A percentile compares a stretch with the other conserved stretches of the same genome.
phyloP scores from a whole-genome alignment of 495 filamentous ascomycete species.

The Penicillium goetzii region DNA sequence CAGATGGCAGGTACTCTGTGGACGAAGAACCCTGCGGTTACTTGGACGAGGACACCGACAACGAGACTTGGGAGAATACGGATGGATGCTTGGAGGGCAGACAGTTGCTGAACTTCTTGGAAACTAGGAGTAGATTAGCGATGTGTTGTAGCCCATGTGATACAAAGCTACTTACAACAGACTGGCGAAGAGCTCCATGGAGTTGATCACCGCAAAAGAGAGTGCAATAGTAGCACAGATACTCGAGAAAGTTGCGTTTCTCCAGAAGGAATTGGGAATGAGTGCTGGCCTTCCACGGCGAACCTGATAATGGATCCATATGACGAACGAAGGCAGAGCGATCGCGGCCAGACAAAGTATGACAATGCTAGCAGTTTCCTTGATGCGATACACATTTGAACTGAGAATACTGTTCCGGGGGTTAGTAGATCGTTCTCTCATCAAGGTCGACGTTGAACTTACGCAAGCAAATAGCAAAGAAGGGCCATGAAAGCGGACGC shows the following conservation, averaged over 20 bases:
- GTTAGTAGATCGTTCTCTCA: neutral
- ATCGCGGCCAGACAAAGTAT: constrained; percentile 29
- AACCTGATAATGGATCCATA: constrained; percentile 51
- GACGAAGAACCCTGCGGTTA: constrained; percentile 27
- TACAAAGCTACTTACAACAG: constrained; percentile 37
- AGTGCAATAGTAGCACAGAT: constrained; percentile 58
- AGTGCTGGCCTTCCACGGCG: constrained; percentile 50
- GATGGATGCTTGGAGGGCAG: constrained; percentile 43
- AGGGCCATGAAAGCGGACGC: constrained; percentile 41
- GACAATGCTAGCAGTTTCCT: constrained; percentile 34
- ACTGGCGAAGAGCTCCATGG: constrained; percentile 45
- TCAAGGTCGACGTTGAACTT: constrained; percentile 16
- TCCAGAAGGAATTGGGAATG: constrained; percentile 59
- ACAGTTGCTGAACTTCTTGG: constrained; percentile 52
- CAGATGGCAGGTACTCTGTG: constrained; percentile 24
- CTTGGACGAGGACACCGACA: constrained; percentile 27
- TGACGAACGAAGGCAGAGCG: constrained; percentile 39
- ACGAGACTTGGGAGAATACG: constrained; percentile 35
- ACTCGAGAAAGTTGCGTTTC: constrained; percentile 48
- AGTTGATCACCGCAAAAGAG: constrained; percentile 54
- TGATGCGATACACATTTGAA: constrained; percentile 37
- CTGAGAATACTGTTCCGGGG: constrained; percentile 34
- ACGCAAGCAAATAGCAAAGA: constrained; percentile 50
- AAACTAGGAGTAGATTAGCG: constrained; percentile 30
- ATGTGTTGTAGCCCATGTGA: no score